Conservation (phyloP, 768 basidiomycete species). For the Lentinula boryana region DNA sequence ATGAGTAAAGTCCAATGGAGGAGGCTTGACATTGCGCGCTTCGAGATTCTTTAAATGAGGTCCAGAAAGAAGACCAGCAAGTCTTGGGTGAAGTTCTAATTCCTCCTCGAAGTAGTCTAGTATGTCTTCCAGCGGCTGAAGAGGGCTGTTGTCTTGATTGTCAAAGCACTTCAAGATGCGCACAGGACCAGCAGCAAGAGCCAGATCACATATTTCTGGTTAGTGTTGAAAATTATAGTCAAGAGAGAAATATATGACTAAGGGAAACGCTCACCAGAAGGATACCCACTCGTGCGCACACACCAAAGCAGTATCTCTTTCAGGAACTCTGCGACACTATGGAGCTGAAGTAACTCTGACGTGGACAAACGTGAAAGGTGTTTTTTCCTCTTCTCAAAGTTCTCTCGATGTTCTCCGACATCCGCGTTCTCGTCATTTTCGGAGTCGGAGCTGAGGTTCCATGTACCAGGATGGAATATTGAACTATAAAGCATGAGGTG, state of each 20-base stretch:
- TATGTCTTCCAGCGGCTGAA: not conserved
- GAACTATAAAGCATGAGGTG: conserved; percentile 8
- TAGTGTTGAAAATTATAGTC: too few species aligned
- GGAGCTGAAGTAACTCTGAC: conserved; percentile 7
- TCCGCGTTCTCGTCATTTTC: not conserved
- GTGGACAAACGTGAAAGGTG: conserved; percentile 6
- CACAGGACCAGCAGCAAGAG: conserved; percentile 5
- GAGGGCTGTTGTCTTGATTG: not conserved
- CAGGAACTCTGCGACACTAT: conserved; percentile 9
- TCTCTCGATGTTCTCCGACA: not conserved
- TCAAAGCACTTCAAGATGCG: not conserved
- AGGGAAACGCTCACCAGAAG: not conserved
- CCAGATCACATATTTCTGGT: not conserved
- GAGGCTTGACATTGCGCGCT: conserved; percentile 3
- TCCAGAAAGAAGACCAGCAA: not conserved
- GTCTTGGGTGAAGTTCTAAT: not conserved
- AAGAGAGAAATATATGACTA: too few species aligned
- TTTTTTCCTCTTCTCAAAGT: not conserved
- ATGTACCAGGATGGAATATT: not conserved
- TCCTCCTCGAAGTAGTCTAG: conserved; percentile 3
- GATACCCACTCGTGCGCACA: not conserved
- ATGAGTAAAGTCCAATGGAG: not conserved
- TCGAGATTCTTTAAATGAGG: conserved; percentile 3
- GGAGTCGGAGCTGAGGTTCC: not conserved
- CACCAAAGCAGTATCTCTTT: not conserved